Evolutionary conservation across 495 filamentous ascomycete species (phyloP).

Genomic region (Chaetomidium leptoderma): DNA sequence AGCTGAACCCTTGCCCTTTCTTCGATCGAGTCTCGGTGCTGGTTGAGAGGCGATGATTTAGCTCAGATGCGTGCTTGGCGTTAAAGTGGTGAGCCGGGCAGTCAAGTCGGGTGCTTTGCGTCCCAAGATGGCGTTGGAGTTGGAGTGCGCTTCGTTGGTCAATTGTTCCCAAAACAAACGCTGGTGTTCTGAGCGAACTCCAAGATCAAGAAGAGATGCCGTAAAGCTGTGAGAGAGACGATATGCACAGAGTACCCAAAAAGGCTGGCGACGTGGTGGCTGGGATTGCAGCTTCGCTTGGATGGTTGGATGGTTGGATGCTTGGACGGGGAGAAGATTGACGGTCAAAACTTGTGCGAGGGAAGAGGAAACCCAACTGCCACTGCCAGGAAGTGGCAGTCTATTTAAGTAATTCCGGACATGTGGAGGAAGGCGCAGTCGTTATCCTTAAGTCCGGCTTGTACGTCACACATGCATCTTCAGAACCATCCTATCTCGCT

Average conservation of each 20-base stretch:
- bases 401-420: not conserved
- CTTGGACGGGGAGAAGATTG: not conserved
- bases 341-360: not conserved
- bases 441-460: too few species aligned
- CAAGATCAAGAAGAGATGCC: conserved; percentile 25
- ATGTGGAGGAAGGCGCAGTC: not conserved
- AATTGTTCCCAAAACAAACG: conserved; percentile 22
- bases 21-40: not conserved
- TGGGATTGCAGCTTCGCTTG: conserved; percentile 12
- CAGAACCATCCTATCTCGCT: too few species aligned
- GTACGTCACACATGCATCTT: not conserved
- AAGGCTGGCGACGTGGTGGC: conserved; percentile 21
- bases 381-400: too few species aligned
- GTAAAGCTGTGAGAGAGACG: conserved; percentile 26
- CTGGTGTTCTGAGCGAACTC: conserved; percentile 15
- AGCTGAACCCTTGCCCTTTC: not conserved
- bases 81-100: not conserved
- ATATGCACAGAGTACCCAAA: conserved; percentile 32
- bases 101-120: not conserved
- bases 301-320: not conserved
- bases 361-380: not conserved
- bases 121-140: too few species aligned
- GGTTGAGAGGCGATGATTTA: not conserved
- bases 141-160: not conserved
- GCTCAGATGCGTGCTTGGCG: not conserved